These are phyloP conservation scores for Penicillium samsonianum DNA, from an alignment of 495 filamentous ascomycete genomes.

Conservation along the genomic window DNA sequence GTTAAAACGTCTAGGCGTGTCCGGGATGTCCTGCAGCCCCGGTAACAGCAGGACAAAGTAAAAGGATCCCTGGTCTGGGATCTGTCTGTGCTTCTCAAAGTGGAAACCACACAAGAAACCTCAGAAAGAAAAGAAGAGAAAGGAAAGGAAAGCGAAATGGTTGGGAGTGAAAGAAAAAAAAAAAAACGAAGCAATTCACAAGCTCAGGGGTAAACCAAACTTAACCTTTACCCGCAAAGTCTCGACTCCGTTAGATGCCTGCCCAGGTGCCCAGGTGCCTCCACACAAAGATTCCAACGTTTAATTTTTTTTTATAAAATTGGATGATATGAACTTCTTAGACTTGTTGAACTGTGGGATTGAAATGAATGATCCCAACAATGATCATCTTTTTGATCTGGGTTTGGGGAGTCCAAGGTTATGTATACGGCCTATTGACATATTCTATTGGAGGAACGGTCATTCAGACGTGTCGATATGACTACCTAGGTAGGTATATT, in stretches of 20 bases:
- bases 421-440: neutral
- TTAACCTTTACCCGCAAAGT: conserved; percentile 17
- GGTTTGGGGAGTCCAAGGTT: conserved; percentile 20
- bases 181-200: conserved; percentile 15
- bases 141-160: conserved; percentile 9
- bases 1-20: conserved; percentile 24
- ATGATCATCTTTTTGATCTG: conserved; percentile 29
- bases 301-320: neutral
- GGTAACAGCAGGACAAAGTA: conserved; percentile 10
- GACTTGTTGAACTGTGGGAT: neutral
- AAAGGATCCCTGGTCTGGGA: conserved; percentile 7
- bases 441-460: neutral
- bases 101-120: neutral
- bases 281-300: conserved; percentile 8
- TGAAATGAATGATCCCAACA: conserved; percentile 27
- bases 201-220: conserved; percentile 25
- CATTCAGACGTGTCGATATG: conserved; percentile 8
- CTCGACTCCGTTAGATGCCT: conserved; percentile 17
- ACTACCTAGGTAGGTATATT: neutral
- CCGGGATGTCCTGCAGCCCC: conserved; percentile 45
- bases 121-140: conserved; percentile 7
- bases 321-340: no score
- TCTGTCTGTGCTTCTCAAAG: conserved; percentile 10
- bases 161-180: conserved; percentile 18
- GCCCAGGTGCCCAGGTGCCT: neutral